A percentile compares a stretch with the other conserved stretches of the same genome.
Conservation (phyloP, 108 stramenopile species). For the Nitzschia sp. region DNA sequence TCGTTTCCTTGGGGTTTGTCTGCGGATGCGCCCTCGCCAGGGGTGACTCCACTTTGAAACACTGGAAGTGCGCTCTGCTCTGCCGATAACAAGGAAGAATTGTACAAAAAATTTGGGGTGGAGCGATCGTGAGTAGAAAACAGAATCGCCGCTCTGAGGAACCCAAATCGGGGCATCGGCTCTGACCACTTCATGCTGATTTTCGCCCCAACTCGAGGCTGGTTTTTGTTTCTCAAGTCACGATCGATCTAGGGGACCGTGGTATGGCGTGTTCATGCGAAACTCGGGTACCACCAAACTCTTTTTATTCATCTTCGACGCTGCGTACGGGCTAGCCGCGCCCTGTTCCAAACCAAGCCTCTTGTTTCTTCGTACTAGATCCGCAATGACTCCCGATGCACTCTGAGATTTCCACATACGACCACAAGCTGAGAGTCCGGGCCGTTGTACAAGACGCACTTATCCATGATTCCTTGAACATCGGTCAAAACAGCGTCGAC, state of each 20-base stretch:
- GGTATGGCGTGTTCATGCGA: slow-evolving; percentile 32
- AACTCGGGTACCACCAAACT: background rate
- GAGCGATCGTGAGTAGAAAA: slow-evolving; percentile 40
- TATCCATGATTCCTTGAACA: slow-evolving; percentile 41
- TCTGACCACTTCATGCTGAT: background rate
- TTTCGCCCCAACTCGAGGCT: background rate
- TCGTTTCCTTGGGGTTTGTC: no score
- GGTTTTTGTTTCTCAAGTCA: slow-evolving; percentile 30
- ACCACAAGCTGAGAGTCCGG: slow-evolving; percentile 44
- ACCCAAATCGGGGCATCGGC: slow-evolving; percentile 32
- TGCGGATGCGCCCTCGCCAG: no score
- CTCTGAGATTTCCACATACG: slow-evolving; percentile 14
- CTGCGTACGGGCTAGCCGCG: background rate
- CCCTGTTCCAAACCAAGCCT: background rate
- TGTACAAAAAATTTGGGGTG: slow-evolving; percentile 49
- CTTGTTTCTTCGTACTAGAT: slow-evolving; percentile 1
- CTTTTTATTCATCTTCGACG: background rate
- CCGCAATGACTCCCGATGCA: slow-evolving; percentile 1
- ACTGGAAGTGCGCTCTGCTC: slow-evolving; percentile 36
- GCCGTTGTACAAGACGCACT: slow-evolving; percentile 63
- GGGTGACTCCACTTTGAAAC: no score
- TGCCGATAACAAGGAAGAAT: slow-evolving; percentile 25
- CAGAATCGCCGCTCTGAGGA: slow-evolving; percentile 57
- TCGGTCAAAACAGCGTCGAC: slow-evolving; percentile 48
- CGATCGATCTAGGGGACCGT: slow-evolving; percentile 14